These are phyloP conservation scores for Phytophthora pini DNA, from an alignment of 352 stramenopile genomes.

Conservation along the genomic window DNA sequence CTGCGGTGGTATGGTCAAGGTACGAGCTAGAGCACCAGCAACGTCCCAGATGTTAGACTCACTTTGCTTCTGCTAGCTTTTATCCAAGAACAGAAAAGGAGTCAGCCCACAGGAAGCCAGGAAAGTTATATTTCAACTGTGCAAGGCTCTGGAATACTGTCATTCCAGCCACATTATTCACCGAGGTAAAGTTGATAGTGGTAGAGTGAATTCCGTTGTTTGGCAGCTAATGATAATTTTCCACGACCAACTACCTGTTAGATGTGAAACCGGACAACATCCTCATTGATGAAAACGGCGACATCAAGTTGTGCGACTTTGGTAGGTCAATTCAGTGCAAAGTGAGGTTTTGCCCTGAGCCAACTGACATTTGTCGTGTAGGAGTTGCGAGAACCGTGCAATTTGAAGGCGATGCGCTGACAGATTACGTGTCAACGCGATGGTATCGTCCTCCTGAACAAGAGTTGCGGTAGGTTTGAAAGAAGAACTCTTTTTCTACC, in stretches of 20 bases:
- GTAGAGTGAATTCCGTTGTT: neutral
- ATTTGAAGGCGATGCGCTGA: conserved; percentile 79
- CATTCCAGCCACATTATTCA: conserved; percentile 85
- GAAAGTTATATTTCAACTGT: conserved; percentile 74
- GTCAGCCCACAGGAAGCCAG: conserved; percentile 58
- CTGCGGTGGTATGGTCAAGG: conserved; percentile 73
- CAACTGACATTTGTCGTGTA: conserved; percentile 18
- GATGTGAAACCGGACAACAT: conserved; percentile 89
- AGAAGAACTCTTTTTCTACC: neutral
- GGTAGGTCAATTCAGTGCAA: conserved; percentile 32
- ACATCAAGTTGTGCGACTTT: conserved; percentile 85
- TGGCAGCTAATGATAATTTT: neutral
- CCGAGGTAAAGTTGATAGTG: conserved; percentile 49
- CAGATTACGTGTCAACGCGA: conserved; percentile 81
- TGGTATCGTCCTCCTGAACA: conserved; percentile 88
- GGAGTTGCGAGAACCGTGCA: conserved; percentile 76
- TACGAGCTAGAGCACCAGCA: conserved; percentile 20
- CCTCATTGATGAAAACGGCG: conserved; percentile 69
- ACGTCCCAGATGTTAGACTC: neutral
- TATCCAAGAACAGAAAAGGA: conserved; percentile 67
- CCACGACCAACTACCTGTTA: conserved; percentile 22
- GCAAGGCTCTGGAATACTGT: conserved; percentile 77
- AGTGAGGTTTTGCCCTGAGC: neutral
- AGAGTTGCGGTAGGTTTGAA: conserved; percentile 61
- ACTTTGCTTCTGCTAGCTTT: conserved; percentile 39